Base-by-base conservation (phyloP, 768 basidiomycete genomes). In the Psilocybe cubensis region DNA sequence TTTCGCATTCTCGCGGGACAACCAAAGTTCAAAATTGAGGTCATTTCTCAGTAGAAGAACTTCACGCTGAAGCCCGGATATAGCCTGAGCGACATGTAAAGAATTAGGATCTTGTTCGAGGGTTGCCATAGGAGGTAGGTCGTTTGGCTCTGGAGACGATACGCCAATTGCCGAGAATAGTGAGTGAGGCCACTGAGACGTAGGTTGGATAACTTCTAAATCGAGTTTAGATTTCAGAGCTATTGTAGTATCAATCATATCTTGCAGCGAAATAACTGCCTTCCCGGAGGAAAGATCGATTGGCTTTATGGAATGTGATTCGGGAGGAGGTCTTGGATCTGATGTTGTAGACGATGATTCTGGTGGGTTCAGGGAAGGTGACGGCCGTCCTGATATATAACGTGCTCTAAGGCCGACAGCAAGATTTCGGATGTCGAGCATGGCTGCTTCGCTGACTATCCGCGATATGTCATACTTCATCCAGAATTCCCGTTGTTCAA, bases 11-110 rank as follows among this genome's bases (percentile, higher is more conserved):
- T 93, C 87, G 60, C 90, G 79, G 56, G 90, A 86, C 40, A 90
- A 74, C 90, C 92, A 95, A 23, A 88, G 76, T 73, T 94, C 90
- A 58, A 94, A 92, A 67, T 92, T 92, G 40, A 94, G 83, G 61
- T 94, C 92, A 66, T 86, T 92, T 47, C 88, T 79, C 25, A 94
- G 75, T 25, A 93, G 70, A 2, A 93, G 70, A 1, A 90, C 79
- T 65, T 94, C 91, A 42, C 88, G 79, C 69, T 95, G 93, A 56
- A 95, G 74, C 5, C 76, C 79, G 12, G 86, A 81, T 27, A 94
- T 84, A 8, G 85, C 86, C 52, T 85, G 81, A n/a, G 77, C 76
- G n/a, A 85, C 77, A 62, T 83, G 82, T 5, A 74, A 61, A 8
- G 84, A 78, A 17, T 82, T 70, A n/a, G 52, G 65, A 57, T 38